phyloP scores from a whole-genome alignment of 1,284 basidiomycete genomes.

The Marasmius sp. region DNA sequence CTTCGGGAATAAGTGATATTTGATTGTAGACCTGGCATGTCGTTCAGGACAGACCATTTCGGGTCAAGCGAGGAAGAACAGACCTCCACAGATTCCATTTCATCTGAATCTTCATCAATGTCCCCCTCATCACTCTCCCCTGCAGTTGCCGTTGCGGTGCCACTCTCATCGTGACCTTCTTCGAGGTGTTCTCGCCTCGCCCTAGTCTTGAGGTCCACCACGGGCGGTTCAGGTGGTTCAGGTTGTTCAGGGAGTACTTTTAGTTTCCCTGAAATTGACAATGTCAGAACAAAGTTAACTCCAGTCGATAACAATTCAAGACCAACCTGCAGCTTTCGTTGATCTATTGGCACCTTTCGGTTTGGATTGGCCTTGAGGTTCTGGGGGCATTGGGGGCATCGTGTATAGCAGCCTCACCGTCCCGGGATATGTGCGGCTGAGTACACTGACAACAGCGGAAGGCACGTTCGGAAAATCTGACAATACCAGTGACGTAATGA shows the following conservation, averaged over 20 bases:
- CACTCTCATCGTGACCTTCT: conserved; percentile 43
- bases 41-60: conserved; percentile 2
- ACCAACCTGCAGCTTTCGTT: conserved; percentile 71
- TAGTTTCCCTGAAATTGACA: conserved; percentile 57
- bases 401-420: not conserved
- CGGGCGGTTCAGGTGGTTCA: conserved; percentile 62
- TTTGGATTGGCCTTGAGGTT: conserved; percentile 38
- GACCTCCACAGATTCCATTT: conserved; percentile 67
- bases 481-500: no score
- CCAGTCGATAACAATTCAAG: not conserved
- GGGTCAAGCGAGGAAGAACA: conserved; percentile 21
- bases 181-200: conserved; percentile 22
- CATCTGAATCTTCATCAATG: conserved; percentile 64
- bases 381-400: not conserved
- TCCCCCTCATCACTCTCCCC: conserved; percentile 76
- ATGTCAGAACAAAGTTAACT: not conserved
- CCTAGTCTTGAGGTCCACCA: conserved; percentile 25
- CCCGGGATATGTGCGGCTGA: no score
- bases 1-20: conserved; percentile 90
- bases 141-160: conserved; percentile 48
- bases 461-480: no score
- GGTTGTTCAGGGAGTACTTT: conserved; percentile 94
- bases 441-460: no score
- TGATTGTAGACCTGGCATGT: conserved; percentile 77
- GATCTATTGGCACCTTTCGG: conserved; percentile 74